phyloP scores from a whole-genome alignment of 2,329 filamentous ascomycete species.

The Lasiodiplodia hormozganensis region DNA sequence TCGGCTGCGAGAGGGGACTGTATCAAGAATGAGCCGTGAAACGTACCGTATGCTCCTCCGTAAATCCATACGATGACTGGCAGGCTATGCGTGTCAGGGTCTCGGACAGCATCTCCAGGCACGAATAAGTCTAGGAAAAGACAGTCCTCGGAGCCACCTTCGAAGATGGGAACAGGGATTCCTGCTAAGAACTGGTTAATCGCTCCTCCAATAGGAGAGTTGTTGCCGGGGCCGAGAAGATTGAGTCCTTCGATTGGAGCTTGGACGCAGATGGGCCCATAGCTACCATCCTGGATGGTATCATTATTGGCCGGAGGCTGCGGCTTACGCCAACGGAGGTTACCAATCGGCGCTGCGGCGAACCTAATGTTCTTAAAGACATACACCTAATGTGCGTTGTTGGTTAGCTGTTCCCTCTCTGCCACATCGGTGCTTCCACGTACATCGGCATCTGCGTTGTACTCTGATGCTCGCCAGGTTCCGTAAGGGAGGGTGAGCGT shows the following conservation, averaged over 20 bases:
- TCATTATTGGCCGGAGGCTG: conserved; percentile 24
- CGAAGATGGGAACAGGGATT: conserved; percentile 21
- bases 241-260: conserved; percentile 22
- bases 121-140: conserved; percentile 28
- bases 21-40: neutral
- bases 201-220: conserved; percentile 23
- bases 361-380: conserved; percentile 38
- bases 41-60: conserved; percentile 21
- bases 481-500: conserved; percentile 27
- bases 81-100: conserved; percentile 2
- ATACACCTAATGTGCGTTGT: conserved; percentile 27
- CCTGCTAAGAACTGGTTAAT: conserved; percentile 25
- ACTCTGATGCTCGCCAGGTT: conserved; percentile 19
- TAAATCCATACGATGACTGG: conserved; percentile 24
- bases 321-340: conserved; percentile 35
- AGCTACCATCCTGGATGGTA: conserved; percentile 28
- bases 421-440: neutral
- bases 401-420: neutral
- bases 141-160: conserved; percentile 23
- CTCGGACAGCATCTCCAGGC: conserved; percentile 22
- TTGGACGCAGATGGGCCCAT: conserved; percentile 29
- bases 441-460: conserved; percentile 27
- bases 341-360: conserved; percentile 43
- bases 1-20: too few relatives aligned
- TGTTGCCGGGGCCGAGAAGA: conserved; percentile 27